Conservation (phyloP, 495 filamentous ascomycete genomes). For the Lindgomyces ingoldianus region DNA sequence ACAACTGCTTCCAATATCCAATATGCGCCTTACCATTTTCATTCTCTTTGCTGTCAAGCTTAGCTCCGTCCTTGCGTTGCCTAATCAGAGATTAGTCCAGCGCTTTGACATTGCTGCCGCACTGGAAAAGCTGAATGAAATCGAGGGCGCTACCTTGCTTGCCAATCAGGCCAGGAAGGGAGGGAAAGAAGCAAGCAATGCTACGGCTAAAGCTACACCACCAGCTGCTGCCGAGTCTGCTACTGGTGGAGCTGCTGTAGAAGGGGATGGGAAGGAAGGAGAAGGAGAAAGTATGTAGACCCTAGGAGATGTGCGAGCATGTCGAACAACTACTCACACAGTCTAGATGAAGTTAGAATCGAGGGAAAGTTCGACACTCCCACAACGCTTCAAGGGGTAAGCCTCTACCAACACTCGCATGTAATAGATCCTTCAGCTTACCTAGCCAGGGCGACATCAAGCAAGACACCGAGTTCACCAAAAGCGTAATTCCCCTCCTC, state of each 20-base stretch:
- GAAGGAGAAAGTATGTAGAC: background rate
- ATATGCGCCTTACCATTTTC: background rate
- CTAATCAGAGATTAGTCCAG: background rate
- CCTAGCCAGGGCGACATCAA: constrained; percentile 7
- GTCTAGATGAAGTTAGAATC: background rate
- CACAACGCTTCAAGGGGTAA: background rate
- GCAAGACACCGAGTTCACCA: constrained; percentile 5
- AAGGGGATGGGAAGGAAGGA: background rate
- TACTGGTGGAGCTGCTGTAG: background rate
- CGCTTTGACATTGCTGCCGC: background rate
- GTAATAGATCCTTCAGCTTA: background rate
- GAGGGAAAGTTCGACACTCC: background rate
- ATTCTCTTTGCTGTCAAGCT: background rate
- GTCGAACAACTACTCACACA: too few species aligned
- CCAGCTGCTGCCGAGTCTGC: background rate
- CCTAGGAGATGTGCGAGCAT: background rate
- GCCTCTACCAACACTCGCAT: too few species aligned
- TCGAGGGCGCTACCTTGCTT: background rate
- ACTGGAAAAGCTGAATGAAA: background rate
- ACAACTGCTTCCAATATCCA: background rate
- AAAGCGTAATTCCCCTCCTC: background rate
- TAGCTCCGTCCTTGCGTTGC: background rate
- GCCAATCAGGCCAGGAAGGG: background rate
- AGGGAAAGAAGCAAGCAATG: background rate
- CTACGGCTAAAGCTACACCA: background rate